Evolutionary conservation across 257 asterid species (phyloP), one percentile per base, ranked within the genome.

Genomic region (Leptodermis oblonga): DNA sequence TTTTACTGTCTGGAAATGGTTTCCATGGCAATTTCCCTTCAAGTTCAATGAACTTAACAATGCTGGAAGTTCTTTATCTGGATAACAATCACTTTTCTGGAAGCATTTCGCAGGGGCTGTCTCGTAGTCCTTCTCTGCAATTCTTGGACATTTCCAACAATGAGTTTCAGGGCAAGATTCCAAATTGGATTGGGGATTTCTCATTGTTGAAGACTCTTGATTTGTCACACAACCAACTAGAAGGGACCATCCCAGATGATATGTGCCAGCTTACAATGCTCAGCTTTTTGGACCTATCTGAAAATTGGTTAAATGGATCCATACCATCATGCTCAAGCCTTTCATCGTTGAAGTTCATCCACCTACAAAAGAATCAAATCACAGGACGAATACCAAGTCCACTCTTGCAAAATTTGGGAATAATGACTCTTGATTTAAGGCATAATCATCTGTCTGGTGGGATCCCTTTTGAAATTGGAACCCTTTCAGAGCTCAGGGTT

Each of bases 281-380:
- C 11, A 7, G 14, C 10, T 59, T 59, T 18, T 59, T 59, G 15
- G 65, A 59, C 62, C 62, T 56, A n/a, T 56, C 62, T 56, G 62
- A 56, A 15, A 53, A 53, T 7, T 23, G 25, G 11, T 55, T 55
- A 25, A 55, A 26, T 55, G 62, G 62, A 11, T 55, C 65, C 25
- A 28, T 59, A 31, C 65, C 65, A 0, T 31, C 42, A 10, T 59
- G 65, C 65, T 59, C 12, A 9, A 36, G 8, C 8, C 10, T 59
- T 59, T 13, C 65, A 59, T 59, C 43, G 4, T 59, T 59, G 65
- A 59, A 13, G 65, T 59, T 30, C 25, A 59, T 28, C 42, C 65
- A 59, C 25, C n/a, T 59, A 36, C 65, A 59, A 31, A 28, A 28
- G 42, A 59, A 56, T 28, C 62, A 30, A 26, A 22, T 56, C 7